Evolutionary conservation across 1,284 basidiomycete species (phyloP), one percentile per base, ranked within the genome.

Genomic region (Takashimella koratensis): DNA sequence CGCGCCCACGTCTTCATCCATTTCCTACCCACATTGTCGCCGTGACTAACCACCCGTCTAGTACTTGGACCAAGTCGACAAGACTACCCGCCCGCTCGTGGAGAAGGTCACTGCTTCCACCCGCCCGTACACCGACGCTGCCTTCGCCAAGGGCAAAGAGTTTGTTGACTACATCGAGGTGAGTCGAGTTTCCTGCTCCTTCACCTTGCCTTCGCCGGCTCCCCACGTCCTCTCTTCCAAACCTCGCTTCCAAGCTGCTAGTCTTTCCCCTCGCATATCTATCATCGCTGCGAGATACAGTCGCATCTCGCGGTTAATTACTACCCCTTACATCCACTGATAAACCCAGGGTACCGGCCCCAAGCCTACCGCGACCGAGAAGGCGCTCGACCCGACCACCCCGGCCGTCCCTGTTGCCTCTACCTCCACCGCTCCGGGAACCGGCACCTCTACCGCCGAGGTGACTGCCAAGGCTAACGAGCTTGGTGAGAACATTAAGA

Each of bases 101-200:
- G 62, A 71, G 46, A 66, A 64, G 52, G 61, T 59, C 13, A 57
- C 62, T 23, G 64, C 60, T 5, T 59, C 62, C 13, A 58, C 65
- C 3, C 62, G 65, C 47, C 70, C 70, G 20, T 71, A 70, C 51
- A 53, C 69, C 16, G 73, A 74, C 44, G 69, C 69, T 40, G 71
- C 69, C n/a, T 52, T 60, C 12, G 60, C 60, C 55, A 74, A 72
- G 56, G 64, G 64, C 25, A 58, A 71, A 40, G 62, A 70, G 49
- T 50, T 74, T 10, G 59, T 72, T 25, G 65, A 69, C 49, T 62
- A 63, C 49, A 64, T 73, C 40, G 71, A 75, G 62, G 68, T 67
- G 52, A 47, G 66, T 59, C n/a, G n/a, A n/a, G n/a, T 11, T 12
- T 43, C n/a, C n/a, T n/a, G n/a, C n/a, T n/a, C n/a, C n/a, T n/a